Conservation (phyloP, 1,284 basidiomycete genomes). For the Cryptococcus sp. region DNA sequence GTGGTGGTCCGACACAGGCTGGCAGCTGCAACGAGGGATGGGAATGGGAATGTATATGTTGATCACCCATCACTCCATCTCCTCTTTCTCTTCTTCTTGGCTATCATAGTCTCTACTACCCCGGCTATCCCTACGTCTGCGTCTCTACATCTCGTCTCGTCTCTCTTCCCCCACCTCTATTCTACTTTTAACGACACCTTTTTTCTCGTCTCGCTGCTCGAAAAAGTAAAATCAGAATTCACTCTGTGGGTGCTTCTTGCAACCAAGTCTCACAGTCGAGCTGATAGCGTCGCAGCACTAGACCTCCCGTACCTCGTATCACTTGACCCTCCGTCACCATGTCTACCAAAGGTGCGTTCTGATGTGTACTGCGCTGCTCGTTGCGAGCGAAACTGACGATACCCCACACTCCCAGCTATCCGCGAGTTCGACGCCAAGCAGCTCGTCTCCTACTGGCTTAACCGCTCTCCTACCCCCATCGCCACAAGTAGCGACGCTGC, state of each 20-base stretch:
- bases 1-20: too few relatives aligned
- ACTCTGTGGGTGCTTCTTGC: too few relatives aligned
- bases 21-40: too few relatives aligned
- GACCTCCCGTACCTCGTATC: conserved; percentile 8
- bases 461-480: conserved; percentile 69
- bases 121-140: background rate
- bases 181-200: background rate
- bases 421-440: conserved; percentile 95
- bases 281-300: background rate
- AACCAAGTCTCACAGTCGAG: too few relatives aligned
- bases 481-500: conserved; percentile 51
- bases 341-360: conserved; percentile 53
- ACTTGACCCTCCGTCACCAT: conserved; percentile 32
- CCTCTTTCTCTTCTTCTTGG: conserved; percentile 10
- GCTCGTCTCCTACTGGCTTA: conserved; percentile 89
- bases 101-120: conserved; percentile 20
- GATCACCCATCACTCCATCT: background rate
- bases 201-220: conserved; percentile 4
- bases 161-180: background rate
- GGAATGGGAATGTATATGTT: too few relatives aligned
- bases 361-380: background rate
- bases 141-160: background rate
- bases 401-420: conserved; percentile 63
- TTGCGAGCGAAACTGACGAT: conserved; percentile 2
- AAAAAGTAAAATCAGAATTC: too few relatives aligned